Evolutionary conservation across 1,139 yeast species (phyloP).

Genomic region (Pneumocystis carinii): DNA sequence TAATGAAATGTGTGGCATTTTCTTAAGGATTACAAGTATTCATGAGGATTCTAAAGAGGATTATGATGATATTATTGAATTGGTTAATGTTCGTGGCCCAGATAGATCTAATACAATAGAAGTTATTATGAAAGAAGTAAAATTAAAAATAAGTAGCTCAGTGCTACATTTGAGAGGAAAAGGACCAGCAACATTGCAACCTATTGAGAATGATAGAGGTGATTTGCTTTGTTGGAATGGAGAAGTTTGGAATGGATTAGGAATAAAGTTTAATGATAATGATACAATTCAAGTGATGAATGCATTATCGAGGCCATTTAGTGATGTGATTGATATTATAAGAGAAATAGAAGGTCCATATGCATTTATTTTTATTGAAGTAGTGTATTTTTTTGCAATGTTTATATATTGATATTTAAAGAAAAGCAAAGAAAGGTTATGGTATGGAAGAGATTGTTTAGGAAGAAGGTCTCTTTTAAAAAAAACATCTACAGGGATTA

Average conservation of each 20-base stretch:
- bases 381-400: slow-evolving; percentile 16
- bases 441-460: slow-evolving; percentile 70
- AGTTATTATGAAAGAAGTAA: not conserved
- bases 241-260: slow-evolving; percentile 2
- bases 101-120: not conserved
- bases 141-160: not conserved
- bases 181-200: slow-evolving; percentile 7
- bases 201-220: slow-evolving; percentile 4
- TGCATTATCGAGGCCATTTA: slow-evolving; percentile 15
- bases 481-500: slow-evolving; percentile 8
- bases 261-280: slow-evolving; percentile 22
- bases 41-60: not conserved
- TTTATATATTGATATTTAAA: not conserved
- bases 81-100: not conserved
- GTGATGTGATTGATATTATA: slow-evolving; percentile 25
- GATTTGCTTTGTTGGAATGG: slow-evolving; percentile 10
- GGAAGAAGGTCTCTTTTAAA: slow-evolving; percentile 69
- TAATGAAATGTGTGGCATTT: not conserved
- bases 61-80: not conserved
- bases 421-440: slow-evolving; percentile 26
- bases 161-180: slow-evolving; percentile 84
- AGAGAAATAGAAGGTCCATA: slow-evolving; percentile 60
- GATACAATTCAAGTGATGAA: slow-evolving; percentile 36
- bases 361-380: slow-evolving; percentile 45
- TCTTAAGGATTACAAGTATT: not conserved